Conservation (phyloP, 2,329 filamentous ascomycete genomes). For the Monilinia fructicola region DNA sequence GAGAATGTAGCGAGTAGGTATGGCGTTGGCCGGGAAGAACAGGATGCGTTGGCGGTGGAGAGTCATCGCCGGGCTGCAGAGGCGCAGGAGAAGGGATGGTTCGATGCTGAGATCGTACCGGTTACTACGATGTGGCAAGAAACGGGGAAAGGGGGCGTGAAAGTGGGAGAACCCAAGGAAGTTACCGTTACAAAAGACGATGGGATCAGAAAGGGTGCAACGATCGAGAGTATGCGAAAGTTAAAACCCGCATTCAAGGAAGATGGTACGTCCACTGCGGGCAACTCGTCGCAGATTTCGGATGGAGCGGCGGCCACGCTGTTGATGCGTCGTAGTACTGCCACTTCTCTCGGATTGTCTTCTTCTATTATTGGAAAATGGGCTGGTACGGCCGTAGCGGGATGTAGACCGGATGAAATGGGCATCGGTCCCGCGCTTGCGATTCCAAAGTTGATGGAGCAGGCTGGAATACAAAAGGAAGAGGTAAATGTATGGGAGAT, state of each 20-base stretch:
- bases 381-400: slow-evolving; percentile 71
- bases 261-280: slow-evolving; percentile 77
- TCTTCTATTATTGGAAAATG: slow-evolving; percentile 77
- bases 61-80: slow-evolving; percentile 71
- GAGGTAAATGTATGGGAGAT: slow-evolving; percentile 90
- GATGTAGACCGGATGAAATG: slow-evolving; percentile 90
- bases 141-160: slow-evolving; percentile 59
- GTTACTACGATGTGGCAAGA: slow-evolving; percentile 70
- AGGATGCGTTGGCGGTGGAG: slow-evolving; percentile 77
- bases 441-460: slow-evolving; percentile 75
- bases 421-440: slow-evolving; percentile 84
- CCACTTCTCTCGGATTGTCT: slow-evolving; percentile 67
- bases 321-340: slow-evolving; percentile 81
- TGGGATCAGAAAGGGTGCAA: slow-evolving; percentile 70
- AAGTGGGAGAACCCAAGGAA: slow-evolving; percentile 55
- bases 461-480: slow-evolving; percentile 61
- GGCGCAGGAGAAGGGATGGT: slow-evolving; percentile 68
- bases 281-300: slow-evolving; percentile 81
- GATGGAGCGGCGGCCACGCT: slow-evolving; percentile 84
- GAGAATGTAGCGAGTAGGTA: slow-evolving; percentile 86
- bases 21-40: slow-evolving; percentile 68
- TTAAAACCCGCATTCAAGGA: slow-evolving; percentile 84
- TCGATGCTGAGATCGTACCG: slow-evolving; percentile 76
- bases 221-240: slow-evolving; percentile 67
- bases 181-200: slow-evolving; percentile 77